phyloP scores from a whole-genome alignment of 2,329 filamentous ascomycete species.

The Botrytis galanthina region DNA sequence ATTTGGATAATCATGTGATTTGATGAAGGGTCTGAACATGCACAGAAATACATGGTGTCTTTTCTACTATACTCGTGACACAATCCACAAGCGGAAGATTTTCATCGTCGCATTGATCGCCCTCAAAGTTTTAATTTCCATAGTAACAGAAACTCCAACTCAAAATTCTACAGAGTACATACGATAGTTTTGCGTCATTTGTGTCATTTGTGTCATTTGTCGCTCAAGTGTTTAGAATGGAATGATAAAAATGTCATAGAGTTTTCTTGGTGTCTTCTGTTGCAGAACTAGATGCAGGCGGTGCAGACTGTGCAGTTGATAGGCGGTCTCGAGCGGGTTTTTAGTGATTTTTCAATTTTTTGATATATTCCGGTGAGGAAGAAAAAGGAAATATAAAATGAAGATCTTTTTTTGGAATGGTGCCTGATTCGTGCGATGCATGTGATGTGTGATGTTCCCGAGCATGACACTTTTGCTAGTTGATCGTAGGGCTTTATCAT shows the following conservation, averaged over 20 bases:
- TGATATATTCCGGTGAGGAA: background rate
- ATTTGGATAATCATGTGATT: background rate
- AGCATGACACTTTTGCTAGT: background rate
- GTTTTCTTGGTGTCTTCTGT: slow-evolving; percentile 6
- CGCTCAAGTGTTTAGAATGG: background rate
- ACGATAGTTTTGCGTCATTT: too few species aligned
- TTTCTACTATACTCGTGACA: background rate
- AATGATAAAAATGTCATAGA: background rate
- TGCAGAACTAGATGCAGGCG: background rate
- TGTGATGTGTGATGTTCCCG: background rate
- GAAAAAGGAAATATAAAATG: background rate
- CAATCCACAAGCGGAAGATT: background rate
- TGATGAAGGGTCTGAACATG: background rate
- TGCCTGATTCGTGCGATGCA: slow-evolving; percentile 5
- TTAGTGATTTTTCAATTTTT: background rate
- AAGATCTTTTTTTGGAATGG: background rate
- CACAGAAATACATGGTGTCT: background rate
- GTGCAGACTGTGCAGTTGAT: background rate
- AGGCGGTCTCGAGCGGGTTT: background rate
- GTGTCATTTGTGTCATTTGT: background rate
- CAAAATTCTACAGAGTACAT: background rate
- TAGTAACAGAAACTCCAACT: background rate
- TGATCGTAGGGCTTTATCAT: background rate
- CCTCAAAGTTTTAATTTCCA: background rate
- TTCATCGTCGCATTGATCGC: background rate